Percentiles rank a stretch among this genome's conserved stretches.
Evolutionary conservation across 352 stramenopile species (phyloP).

Genomic region (Phytophthora multivora): DNA sequence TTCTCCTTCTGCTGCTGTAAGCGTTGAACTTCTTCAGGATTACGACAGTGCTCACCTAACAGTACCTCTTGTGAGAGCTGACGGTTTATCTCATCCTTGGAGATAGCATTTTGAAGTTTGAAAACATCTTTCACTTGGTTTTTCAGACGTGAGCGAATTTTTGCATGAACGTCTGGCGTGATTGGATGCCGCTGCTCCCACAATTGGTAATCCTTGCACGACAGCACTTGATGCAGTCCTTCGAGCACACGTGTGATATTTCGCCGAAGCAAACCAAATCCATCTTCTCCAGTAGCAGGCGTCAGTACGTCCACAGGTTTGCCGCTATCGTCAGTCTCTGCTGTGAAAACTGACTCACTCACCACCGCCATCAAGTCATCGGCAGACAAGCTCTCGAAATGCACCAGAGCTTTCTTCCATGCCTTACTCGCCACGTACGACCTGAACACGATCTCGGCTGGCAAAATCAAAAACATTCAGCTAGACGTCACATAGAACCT

Average conservation of each 20-base stretch:
- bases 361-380: constrained; percentile 53
- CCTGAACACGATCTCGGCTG: constrained; percentile 72
- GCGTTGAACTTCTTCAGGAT: constrained; percentile 48
- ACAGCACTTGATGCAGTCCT: constrained; percentile 65
- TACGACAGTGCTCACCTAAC: constrained; percentile 45
- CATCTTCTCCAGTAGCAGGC: constrained; percentile 65
- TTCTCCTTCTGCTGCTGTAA: constrained; percentile 47
- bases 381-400: constrained; percentile 65
- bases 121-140: constrained; percentile 63
- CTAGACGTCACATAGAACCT: neutral
- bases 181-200: constrained; percentile 83
- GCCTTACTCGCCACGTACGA: constrained; percentile 81
- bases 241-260: constrained; percentile 78
- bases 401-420: constrained; percentile 79
- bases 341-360: constrained; percentile 22
- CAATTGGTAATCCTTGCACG: constrained; percentile 81
- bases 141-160: constrained; percentile 58
- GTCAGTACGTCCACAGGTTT: constrained; percentile 50
- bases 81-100: constrained; percentile 52
- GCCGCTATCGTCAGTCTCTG: constrained; percentile 23
- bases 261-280: constrained; percentile 78
- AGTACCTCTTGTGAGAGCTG: constrained; percentile 51
- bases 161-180: constrained; percentile 59
- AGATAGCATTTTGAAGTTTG: constrained; percentile 26
- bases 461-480: constrained; percentile 1